Conservation (phyloP, 83 land plant species). For the Diphasiastrum complanatum region DNA sequence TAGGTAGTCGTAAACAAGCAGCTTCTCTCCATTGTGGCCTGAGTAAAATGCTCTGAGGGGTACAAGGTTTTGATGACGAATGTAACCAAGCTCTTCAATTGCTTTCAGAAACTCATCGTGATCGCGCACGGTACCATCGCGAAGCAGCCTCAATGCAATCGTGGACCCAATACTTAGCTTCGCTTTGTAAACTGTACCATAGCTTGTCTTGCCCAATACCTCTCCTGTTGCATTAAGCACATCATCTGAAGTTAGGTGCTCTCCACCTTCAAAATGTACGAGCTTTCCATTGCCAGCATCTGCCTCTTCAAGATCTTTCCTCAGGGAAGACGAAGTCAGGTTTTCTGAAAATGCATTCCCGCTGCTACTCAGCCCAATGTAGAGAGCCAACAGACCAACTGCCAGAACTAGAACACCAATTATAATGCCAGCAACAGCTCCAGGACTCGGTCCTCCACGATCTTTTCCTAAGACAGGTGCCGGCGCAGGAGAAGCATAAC, state of each 20-base stretch:
- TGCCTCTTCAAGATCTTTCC: slow-evolving; percentile 14
- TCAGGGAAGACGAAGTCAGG: slow-evolving; percentile 14
- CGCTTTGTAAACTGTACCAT: slow-evolving; percentile 36
- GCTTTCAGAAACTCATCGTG: slow-evolving; percentile 23
- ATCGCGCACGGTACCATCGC: slow-evolving; percentile 30
- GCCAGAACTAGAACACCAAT: background rate
- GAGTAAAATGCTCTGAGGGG: slow-evolving; percentile 32
- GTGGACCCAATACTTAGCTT: slow-evolving; percentile 28
- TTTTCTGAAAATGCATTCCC: background rate
- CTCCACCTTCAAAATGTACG: slow-evolving; percentile 33
- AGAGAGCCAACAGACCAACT: background rate
- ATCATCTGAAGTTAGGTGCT: slow-evolving; percentile 32
- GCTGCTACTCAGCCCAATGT: background rate
- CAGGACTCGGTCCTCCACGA: background rate
- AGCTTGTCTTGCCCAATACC: slow-evolving; percentile 33
- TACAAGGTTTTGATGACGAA: slow-evolving; percentile 29
- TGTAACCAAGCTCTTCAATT: slow-evolving; percentile 26
- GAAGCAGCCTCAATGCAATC: slow-evolving; percentile 34
- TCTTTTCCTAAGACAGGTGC: slow-evolving; percentile 8
- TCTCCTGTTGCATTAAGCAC: slow-evolving; percentile 42
- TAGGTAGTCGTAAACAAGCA: slow-evolving; percentile 35
- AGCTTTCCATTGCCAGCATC: slow-evolving; percentile 28
- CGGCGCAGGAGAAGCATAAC: background rate
- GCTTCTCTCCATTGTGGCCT: slow-evolving; percentile 33
- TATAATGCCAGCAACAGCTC: background rate